Percentiles rank a stretch among this genome's conserved stretches.
phyloP scores from a whole-genome alignment of 2,329 filamentous ascomycete species.

The Aspergillus amoenus region DNA sequence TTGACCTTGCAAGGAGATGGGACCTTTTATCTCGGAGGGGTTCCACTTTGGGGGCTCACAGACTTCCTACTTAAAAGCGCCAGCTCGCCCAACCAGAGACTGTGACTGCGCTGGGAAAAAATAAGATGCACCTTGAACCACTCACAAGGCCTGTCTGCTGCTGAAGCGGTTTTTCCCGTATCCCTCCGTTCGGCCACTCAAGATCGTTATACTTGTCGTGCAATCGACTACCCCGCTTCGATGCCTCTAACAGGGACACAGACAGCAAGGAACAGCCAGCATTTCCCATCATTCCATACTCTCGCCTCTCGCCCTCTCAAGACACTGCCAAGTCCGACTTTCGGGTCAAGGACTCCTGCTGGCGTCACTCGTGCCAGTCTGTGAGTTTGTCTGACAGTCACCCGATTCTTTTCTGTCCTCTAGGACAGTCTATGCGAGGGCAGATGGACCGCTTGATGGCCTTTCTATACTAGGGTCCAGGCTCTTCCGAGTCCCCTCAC shows the following conservation, averaged over 20 bases:
- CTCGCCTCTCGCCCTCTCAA: conserved; percentile 9
- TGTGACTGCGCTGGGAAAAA: background rate
- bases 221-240: conserved; percentile 7
- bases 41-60: background rate
- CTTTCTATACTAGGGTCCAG: background rate
- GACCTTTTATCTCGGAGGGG: conserved; percentile 1
- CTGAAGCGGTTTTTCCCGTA: conserved; percentile 9
- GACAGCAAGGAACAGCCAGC: background rate
- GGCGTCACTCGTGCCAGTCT: conserved; percentile 8
- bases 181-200: conserved; percentile 8
- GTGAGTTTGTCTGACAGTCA: conserved; percentile 12
- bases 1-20: background rate
- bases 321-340: conserved; percentile 10
- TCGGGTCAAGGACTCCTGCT: background rate
- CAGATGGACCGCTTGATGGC: background rate
- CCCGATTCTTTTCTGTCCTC: conserved; percentile 4
- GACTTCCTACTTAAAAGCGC: conserved; percentile 3
- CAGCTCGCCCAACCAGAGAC: conserved; percentile 2
- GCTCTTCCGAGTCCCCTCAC: background rate
- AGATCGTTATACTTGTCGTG: conserved; percentile 3
- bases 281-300: conserved; percentile 1
- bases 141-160: background rate
- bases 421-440: background rate
- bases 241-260: conserved; percentile 12
- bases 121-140: background rate